These are phyloP conservation scores for Candida boleticola DNA, from an alignment of 805 yeast genomes.

Conservation along the genomic window DNA sequence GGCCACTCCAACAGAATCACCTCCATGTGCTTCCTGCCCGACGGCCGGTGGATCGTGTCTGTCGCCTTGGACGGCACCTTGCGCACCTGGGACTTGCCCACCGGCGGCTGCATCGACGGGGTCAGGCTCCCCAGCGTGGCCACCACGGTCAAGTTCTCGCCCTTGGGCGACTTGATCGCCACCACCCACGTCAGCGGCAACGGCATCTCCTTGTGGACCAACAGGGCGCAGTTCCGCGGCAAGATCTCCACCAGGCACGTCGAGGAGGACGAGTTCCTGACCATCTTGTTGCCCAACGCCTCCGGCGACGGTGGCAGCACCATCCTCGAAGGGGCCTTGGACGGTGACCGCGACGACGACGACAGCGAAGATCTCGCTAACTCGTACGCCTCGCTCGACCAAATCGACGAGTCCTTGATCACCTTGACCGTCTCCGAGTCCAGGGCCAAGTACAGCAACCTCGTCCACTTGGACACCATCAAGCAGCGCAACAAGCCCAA, in stretches of 20 bases:
- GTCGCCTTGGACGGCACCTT: slow-evolving; percentile 82
- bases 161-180: slow-evolving; percentile 85
- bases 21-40: slow-evolving; percentile 84
- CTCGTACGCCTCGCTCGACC: slow-evolving; percentile 54
- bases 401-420: slow-evolving; percentile 58
- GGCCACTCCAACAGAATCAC: slow-evolving; percentile 92
- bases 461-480: slow-evolving; percentile 79
- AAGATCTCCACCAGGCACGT: slow-evolving; percentile 67
- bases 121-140: slow-evolving; percentile 75
- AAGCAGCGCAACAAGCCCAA: slow-evolving; percentile 85
- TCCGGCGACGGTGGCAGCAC: slow-evolving; percentile 76
- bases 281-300: slow-evolving; percentile 65
- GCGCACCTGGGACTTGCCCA: slow-evolving; percentile 96
- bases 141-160: slow-evolving; percentile 76
- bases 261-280: slow-evolving; percentile 69
- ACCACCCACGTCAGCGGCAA: slow-evolving; percentile 88
- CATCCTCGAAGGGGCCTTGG: slow-evolving; percentile 76
- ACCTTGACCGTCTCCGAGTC: slow-evolving; percentile 74
- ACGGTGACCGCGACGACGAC: slow-evolving; percentile 29
- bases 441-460: slow-evolving; percentile 71
- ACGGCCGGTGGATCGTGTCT: slow-evolving; percentile 92
- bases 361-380: slow-evolving; percentile 24
- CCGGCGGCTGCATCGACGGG: slow-evolving; percentile 96
- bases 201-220: slow-evolving; percentile 92
- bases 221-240: slow-evolving; percentile 77